Evolutionary conservation across 106 monocot genomes (phyloP), one percentile per base, ranked within the genome.

Genomic region (Allium fistulosum): DNA sequence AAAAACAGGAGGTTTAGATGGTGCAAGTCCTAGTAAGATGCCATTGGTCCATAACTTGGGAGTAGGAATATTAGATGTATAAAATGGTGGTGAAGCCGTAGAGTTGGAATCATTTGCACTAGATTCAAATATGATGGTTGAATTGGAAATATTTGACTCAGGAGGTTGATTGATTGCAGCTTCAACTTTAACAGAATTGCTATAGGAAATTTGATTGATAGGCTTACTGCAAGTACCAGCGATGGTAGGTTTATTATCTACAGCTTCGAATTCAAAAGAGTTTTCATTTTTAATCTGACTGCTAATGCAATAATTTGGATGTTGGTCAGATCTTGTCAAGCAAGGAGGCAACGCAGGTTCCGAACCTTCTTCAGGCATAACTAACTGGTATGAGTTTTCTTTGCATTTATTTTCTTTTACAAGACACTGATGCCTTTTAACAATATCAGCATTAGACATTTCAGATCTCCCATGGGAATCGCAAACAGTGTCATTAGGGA

Each of bases 11-110:
- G 93, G 99, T 74, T 90, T 99, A 49, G 93, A 99, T 68, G 99
- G 99, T 57, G 87, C 77, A 62, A 99, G 73, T 71, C 99, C 99
- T 58, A 99, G 77, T 71, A 99, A 86, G 17, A 81, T 70, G 55
- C 85, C 99, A 83, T 99, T 99, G 58, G 93, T 93, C 99, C 93
- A 93, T 51, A 93, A 83, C 49, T 77, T 76, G 37, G 70, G 27
- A 9, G 82, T 72, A 76, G 86, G 62, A 18, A 65, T 18, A 57
- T 28, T 65, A 72, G 74, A 59, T 71, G 12, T 49, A 59, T 70
- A 65, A 72, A 50, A 16, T 18, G 67, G 60, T 71, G 81, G 53
- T 50, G 59, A 69, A 64, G 14, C 22, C 46, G 71, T 66, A 70
- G 53, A 27, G 18, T 62, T n/a, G 74, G 56, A 65, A 11, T 17